Conservation (phyloP, 1,284 basidiomycete species). For the Leccinum griseonigrum region DNA sequence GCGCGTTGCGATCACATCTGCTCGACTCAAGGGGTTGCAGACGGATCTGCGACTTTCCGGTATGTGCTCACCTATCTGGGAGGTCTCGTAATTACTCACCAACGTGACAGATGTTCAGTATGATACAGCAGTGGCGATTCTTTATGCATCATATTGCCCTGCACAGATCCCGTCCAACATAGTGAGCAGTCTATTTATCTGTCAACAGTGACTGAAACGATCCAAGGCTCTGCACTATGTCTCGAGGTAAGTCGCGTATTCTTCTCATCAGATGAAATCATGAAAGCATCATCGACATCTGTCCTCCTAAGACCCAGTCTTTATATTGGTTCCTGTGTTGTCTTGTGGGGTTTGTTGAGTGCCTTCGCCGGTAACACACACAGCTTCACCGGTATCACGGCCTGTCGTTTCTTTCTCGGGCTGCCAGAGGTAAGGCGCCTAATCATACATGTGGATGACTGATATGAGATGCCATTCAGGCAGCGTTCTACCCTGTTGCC, state of each 20-base stretch:
- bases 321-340: background rate
- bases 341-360: background rate
- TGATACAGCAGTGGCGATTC: background rate
- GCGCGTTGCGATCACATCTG: background rate
- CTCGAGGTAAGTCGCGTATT: background rate
- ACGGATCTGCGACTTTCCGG: background rate
- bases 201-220: background rate
- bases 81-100: background rate
- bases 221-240: background rate
- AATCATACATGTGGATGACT: background rate
- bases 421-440: background rate
- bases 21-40: slow-evolving; percentile 1
- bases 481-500: background rate
- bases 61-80: background rate
- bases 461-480: background rate
- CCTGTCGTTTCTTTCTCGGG: background rate
- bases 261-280: background rate
- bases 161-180: background rate
- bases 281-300: background rate
- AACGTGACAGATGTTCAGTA: background rate
- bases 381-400: background rate
- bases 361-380: background rate
- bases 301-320: background rate
- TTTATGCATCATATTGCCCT: background rate
- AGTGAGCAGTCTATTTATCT: background rate